Conservation (phyloP, 495 filamentous ascomycete genomes). For the Cercophora samala region DNA sequence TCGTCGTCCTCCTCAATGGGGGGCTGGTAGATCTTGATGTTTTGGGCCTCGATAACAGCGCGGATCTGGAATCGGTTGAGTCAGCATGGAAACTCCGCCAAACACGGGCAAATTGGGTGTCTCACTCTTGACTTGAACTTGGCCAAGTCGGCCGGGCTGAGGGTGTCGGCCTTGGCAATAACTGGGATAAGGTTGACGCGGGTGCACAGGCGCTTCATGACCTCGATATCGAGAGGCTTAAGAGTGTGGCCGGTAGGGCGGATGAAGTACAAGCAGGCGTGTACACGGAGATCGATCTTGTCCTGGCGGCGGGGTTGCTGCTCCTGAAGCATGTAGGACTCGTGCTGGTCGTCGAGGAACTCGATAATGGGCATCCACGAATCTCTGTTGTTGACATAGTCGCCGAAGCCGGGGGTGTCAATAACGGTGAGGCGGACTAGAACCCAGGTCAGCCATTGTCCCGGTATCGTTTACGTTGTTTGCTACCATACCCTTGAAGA, state of each 20-base stretch:
- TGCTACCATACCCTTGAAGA: slow-evolving; percentile 84
- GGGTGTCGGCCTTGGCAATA: slow-evolving; percentile 95
- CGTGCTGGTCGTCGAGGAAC: slow-evolving; percentile 98
- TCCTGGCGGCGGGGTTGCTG: slow-evolving; percentile 95
- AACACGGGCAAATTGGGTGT: slow-evolving; percentile 5
- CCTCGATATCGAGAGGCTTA: slow-evolving; percentile 98
- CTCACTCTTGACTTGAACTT: slow-evolving; percentile 89
- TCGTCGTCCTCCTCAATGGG: slow-evolving; percentile 98
- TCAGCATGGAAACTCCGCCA: slow-evolving; percentile 26
- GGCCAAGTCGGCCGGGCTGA: slow-evolving; percentile 85
- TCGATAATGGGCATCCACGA: slow-evolving; percentile 99
- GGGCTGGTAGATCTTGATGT: slow-evolving; percentile 98
- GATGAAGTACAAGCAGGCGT: slow-evolving; percentile 98
- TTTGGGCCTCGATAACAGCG: slow-evolving; percentile 93
- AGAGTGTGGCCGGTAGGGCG: slow-evolving; percentile 95
- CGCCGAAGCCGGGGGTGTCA: slow-evolving; percentile 96
- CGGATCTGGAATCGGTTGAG: slow-evolving; percentile 61
- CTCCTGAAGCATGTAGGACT: slow-evolving; percentile 99
- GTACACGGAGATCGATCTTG: slow-evolving; percentile 98
- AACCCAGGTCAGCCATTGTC: slow-evolving; percentile 20
- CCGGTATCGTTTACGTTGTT: slow-evolving; percentile 5
- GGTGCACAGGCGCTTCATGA: slow-evolving; percentile 98
- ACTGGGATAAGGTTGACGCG: slow-evolving; percentile 98
- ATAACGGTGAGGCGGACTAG: slow-evolving; percentile 95
- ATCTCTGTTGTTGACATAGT: slow-evolving; percentile 99